These are phyloP conservation scores for Mucor plumbeus DNA, from an alignment of 371 early-diverging fungal species.

Conservation along the genomic window DNA sequence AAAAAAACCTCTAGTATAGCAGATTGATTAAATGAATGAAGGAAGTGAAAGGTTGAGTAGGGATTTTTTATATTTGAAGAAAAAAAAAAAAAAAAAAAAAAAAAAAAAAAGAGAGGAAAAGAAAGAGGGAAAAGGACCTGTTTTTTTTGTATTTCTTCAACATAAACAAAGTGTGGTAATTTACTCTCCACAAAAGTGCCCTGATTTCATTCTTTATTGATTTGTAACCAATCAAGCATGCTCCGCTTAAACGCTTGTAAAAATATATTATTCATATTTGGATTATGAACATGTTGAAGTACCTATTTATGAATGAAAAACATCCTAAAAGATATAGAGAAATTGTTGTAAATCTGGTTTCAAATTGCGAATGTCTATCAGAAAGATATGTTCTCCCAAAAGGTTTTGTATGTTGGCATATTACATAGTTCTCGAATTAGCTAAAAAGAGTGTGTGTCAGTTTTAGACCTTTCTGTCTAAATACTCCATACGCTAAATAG, in stretches of 20 bases:
- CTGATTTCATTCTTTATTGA: slow-evolving; percentile 13
- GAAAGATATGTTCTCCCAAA: too few species aligned
- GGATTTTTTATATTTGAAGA: neutral
- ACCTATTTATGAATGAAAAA: neutral
- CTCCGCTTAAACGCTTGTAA: slow-evolving; percentile 10
- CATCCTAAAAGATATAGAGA: neutral
- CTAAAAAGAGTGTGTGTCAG: too few species aligned
- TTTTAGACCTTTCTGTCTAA: too few species aligned
- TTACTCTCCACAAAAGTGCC: slow-evolving; percentile 3
- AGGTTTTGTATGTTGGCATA: too few species aligned
- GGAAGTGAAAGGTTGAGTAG: neutral
- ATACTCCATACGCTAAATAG: too few species aligned
- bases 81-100: neutral
- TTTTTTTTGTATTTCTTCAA: neutral
- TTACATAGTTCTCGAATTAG: too few species aligned
- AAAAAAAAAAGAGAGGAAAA: neutral
- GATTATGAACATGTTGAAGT: neutral
- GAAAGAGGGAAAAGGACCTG: neutral
- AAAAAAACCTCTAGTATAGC: neutral
- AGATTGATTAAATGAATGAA: neutral
- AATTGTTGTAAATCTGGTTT: too few species aligned
- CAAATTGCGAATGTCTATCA: neutral
- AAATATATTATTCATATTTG: neutral
- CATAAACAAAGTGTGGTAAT: neutral
- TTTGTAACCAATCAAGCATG: slow-evolving; percentile 1